A percentile compares a stretch with the other conserved stretches of the same genome.
Conservation (phyloP, 1,139 yeast species). For the Debaryomyces robertsiae region DNA sequence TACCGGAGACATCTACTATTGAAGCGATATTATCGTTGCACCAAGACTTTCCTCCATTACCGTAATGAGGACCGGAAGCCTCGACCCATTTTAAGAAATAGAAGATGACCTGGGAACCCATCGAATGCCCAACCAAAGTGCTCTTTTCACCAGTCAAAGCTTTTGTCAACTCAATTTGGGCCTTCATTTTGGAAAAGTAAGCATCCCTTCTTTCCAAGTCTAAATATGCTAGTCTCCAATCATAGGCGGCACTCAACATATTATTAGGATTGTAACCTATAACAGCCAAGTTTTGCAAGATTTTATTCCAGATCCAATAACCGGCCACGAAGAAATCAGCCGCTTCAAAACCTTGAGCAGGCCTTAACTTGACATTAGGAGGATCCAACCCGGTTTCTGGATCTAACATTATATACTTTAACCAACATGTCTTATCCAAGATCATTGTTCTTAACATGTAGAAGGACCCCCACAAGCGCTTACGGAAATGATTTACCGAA, state of each 20-base stretch:
- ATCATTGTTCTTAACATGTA: conserved; percentile 93
- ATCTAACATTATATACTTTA: conserved; percentile 86
- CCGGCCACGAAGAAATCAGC: conserved; percentile 97
- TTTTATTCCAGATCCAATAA: conserved; percentile 98
- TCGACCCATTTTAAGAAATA: conserved; percentile 96
- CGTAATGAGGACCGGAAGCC: conserved; percentile 74
- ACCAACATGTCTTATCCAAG: conserved; percentile 90
- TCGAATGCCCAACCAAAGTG: conserved; percentile 87
- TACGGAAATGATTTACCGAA: conserved; percentile 79
- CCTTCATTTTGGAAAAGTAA: conserved; percentile 75
- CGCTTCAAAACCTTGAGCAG: conserved; percentile 96
- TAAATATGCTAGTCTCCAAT: conserved; percentile 90
- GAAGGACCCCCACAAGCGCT: conserved; percentile 95
- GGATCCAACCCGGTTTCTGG: conserved; percentile 94
- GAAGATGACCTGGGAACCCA: conserved; percentile 90
- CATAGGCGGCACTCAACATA: conserved; percentile 90
- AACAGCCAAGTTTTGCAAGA: conserved; percentile 88
- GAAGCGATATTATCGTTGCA: conserved; percentile 82
- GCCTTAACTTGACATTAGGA: conserved; percentile 72
- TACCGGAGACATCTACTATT: conserved; percentile 84
- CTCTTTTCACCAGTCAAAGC: conserved; percentile 65
- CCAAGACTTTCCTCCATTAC: conserved; percentile 89
- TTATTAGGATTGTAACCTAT: conserved; percentile 90
- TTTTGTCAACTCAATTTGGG: conserved; percentile 61
- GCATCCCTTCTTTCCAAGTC: conserved; percentile 87